Evolutionary conservation across 108 stramenopile genomes (phyloP).

Genomic region (Cyclotella baltica): DNA sequence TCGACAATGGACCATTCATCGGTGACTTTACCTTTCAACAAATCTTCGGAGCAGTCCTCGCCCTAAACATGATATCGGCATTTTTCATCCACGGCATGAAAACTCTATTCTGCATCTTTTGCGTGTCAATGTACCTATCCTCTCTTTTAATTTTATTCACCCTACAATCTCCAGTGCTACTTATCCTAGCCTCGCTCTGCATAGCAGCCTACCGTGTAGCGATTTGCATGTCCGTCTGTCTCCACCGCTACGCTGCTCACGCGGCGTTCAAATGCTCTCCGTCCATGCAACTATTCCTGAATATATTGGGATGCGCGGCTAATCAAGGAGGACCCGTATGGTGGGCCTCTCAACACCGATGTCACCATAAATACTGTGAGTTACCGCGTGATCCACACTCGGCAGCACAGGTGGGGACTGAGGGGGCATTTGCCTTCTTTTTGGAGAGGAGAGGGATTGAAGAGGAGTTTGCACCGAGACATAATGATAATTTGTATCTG

Average conservation of each 20-base stretch:
- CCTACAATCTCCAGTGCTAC: not conserved
- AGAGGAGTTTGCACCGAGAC: constrained; percentile 60
- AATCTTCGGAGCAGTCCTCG: constrained; percentile 17
- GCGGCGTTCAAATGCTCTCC: constrained; percentile 64
- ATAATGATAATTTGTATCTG: constrained; percentile 46
- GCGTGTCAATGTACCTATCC: constrained; percentile 48
- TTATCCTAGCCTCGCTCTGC: constrained; percentile 12
- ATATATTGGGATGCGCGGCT: constrained; percentile 58
- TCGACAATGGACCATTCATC: not conserved
- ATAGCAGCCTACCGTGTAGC: constrained; percentile 39
- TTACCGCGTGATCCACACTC: constrained; percentile 64
- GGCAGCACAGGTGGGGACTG: constrained; percentile 54
- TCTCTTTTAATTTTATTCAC: constrained; percentile 36
- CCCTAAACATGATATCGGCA: constrained; percentile 23
- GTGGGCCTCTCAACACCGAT: constrained; percentile 73
- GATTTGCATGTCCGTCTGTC: constrained; percentile 69
- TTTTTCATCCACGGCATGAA: constrained; percentile 26
- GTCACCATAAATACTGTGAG: constrained; percentile 73
- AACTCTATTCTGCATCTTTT: constrained; percentile 54
- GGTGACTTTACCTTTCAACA: not conserved
- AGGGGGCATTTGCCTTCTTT: constrained; percentile 64
- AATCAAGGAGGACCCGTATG: constrained; percentile 73
- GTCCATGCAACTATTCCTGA: constrained; percentile 41
- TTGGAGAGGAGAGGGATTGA: constrained; percentile 27
- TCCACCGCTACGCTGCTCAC: constrained; percentile 70